These are phyloP conservation scores for Fraxinus angustifolia DNA, from an alignment of 305 asterid species.

Conservation along the genomic window DNA sequence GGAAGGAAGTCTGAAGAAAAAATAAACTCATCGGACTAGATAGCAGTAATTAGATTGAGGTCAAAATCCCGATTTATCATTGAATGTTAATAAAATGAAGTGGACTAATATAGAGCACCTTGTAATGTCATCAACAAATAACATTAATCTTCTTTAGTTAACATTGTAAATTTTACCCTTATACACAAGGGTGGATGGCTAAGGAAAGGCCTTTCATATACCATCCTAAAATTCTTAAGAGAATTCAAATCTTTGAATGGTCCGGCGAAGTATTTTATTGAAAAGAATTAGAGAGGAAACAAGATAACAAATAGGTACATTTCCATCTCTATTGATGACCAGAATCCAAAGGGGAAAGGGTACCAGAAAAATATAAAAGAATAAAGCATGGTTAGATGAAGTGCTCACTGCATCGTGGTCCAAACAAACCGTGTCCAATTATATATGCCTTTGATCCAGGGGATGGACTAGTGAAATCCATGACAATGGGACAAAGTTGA, in stretches of 20 bases:
- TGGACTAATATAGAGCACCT: not conserved
- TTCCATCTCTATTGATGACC: not conserved
- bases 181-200: not conserved
- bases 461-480: constrained; percentile 59
- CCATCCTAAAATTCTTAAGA: not conserved
- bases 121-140: not conserved
- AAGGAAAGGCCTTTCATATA: not conserved
- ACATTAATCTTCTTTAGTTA: not conserved
- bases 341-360: not conserved
- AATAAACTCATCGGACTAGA: constrained; percentile 3
- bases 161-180: not conserved
- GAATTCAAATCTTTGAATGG: not conserved
- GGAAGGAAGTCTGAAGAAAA: constrained; percentile 66
- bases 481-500: constrained; percentile 61
- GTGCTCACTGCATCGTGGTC: constrained; percentile 84
- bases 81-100: not conserved
- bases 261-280: not conserved
- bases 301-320: not conserved
- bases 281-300: not conserved
- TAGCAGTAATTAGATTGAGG: not conserved
- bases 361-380: not conserved
- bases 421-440: constrained; percentile 90
- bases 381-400: constrained; percentile 10
- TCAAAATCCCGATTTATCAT: not conserved
- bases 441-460: constrained; percentile 86